These are phyloP conservation scores for Zasmidium citrigriseum DNA, from an alignment of 2,329 filamentous ascomycete genomes.

Conservation along the genomic window DNA sequence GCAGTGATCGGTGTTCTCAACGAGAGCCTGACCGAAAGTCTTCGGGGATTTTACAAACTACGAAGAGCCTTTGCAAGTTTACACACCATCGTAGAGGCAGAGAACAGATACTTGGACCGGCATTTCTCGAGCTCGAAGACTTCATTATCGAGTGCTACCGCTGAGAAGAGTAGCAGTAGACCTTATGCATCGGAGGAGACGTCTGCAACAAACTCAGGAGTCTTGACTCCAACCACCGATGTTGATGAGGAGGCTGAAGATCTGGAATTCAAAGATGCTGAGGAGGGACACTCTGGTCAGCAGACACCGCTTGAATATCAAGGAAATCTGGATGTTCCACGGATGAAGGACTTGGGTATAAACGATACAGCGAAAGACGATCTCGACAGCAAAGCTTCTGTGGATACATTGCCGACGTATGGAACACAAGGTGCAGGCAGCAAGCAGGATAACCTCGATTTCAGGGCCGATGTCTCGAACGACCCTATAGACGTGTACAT, in stretches of 20 bases:
- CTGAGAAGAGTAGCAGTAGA: slow-evolving; percentile 3
- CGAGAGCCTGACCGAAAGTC: slow-evolving; percentile 86
- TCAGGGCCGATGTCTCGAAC: slow-evolving; percentile 60
- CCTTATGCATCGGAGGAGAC: not conserved
- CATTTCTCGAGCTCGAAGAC: slow-evolving; percentile 12
- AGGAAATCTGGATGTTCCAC: slow-evolving; percentile 44
- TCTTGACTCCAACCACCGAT: slow-evolving; percentile 14
- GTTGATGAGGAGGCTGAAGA: slow-evolving; percentile 40
- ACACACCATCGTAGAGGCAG: slow-evolving; percentile 74
- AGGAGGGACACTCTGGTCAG: slow-evolving; percentile 49
- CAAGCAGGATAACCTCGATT: slow-evolving; percentile 51
- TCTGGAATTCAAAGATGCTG: slow-evolving; percentile 59
- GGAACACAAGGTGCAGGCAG: not conserved
- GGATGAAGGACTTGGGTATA: slow-evolving; percentile 27
- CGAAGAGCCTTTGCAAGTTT: slow-evolving; percentile 84
- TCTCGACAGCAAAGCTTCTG: not conserved
- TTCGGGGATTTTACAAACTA: slow-evolving; percentile 90
- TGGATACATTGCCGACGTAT: not conserved
- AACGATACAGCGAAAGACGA: slow-evolving; percentile 21
- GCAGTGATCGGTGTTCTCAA: slow-evolving; percentile 87
- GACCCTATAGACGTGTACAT: slow-evolving; percentile 84
- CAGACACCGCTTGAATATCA: slow-evolving; percentile 51
- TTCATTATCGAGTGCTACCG: slow-evolving; percentile 1
- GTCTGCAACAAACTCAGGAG: slow-evolving; percentile 17
- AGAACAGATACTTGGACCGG: slow-evolving; percentile 60